These are phyloP conservation scores for Mariannaea elegans DNA, from an alignment of 2,329 filamentous ascomycete species.

Conservation along the genomic window DNA sequence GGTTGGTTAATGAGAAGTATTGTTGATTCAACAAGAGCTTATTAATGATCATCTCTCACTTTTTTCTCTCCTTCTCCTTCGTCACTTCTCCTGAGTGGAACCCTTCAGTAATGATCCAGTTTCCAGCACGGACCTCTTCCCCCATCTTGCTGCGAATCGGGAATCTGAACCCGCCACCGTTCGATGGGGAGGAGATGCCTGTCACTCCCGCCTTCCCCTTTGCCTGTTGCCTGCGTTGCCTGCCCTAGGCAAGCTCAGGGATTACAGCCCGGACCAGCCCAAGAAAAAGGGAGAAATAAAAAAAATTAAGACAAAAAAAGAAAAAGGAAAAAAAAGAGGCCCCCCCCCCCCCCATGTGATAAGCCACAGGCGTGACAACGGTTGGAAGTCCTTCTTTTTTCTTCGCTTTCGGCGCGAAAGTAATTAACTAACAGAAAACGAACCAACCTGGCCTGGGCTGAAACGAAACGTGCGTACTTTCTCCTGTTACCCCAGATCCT, in stretches of 20 bases:
- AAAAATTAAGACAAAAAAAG: no score
- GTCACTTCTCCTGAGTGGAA: neutral
- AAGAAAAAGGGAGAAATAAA: neutral
- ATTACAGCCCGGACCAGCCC: neutral
- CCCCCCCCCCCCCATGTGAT: neutral
- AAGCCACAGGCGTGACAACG: neutral
- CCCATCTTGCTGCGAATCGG: conserved; percentile 16
- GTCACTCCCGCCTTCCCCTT: neutral
- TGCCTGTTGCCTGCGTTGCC: neutral
- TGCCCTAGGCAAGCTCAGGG: neutral
- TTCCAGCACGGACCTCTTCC: conserved; percentile 5
- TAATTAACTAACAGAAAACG: neutral
- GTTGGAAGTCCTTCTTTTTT: neutral
- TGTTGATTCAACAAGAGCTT: no score
- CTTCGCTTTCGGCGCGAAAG: neutral
- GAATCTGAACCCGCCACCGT: conserved; percentile 12
- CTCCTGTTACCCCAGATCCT: neutral
- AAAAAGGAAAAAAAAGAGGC: no score
- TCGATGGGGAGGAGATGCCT: conserved; percentile 6
- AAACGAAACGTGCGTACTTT: neutral
- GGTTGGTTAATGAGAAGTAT: no score
- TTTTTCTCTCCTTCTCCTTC: no score
- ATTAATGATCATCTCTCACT: no score
- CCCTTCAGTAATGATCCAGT: no score
- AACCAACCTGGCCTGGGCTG: neutral